Evolutionary conservation across 441 rosid species (phyloP).

Genomic region (Bocquillonia castaneifolia): DNA sequence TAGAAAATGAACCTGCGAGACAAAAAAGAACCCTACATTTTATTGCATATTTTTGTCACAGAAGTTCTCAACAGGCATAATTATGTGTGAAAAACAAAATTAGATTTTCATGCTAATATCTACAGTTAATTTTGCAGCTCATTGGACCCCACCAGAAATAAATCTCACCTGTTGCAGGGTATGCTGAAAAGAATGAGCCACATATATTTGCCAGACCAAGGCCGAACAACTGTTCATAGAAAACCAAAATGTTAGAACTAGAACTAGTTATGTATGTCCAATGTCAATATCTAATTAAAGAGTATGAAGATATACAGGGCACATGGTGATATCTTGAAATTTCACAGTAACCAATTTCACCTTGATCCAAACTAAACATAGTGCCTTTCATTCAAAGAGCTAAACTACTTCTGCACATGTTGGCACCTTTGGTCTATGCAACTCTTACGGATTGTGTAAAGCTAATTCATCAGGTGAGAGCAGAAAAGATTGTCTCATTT

Average conservation of each 20-base stretch:
- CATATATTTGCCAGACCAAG: conserved; percentile 81
- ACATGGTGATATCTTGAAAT: neutral
- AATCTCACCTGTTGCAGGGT: conserved; percentile 79
- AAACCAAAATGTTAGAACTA: conserved; percentile 18
- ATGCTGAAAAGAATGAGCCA: conserved; percentile 80
- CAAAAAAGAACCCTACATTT: conserved; percentile 12
- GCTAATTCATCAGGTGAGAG: neutral
- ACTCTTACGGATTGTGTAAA: neutral
- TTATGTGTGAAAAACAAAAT: neutral
- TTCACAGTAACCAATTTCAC: neutral
- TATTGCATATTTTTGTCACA: conserved; percentile 9
- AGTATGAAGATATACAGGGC: neutral
- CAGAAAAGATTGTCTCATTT: conserved; percentile 1
- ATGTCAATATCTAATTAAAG: neutral
- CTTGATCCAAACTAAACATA: neutral
- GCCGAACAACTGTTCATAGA: conserved; percentile 68
- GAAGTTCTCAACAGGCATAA: conserved; percentile 1
- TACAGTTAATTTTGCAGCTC: conserved; percentile 12
- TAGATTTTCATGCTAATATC: conserved; percentile 3
- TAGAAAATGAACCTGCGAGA: conserved; percentile 80
- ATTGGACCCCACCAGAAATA: conserved; percentile 18
- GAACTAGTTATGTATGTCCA: neutral
- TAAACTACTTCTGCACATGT: neutral
- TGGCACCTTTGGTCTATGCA: neutral
- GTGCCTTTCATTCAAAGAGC: neutral